Conservation (phyloP, 2,329 filamentous ascomycete genomes). For the Ramichloridium luteum region DNA sequence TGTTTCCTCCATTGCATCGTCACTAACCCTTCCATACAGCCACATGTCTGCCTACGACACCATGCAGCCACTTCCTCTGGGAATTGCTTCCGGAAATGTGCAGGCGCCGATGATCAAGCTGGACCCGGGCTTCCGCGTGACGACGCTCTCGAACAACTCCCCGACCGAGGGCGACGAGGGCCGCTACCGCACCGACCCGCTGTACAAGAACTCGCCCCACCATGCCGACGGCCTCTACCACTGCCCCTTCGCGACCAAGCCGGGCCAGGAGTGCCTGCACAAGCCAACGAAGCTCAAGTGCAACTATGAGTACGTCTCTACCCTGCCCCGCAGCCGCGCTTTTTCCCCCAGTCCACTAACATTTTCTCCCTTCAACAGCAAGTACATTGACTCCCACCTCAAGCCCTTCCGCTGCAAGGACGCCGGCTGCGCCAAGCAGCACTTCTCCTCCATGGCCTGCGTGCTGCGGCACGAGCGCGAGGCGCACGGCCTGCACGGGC, state of each 20-base stretch:
- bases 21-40: too few relatives aligned
- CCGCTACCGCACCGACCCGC: conserved; percentile 41
- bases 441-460: conserved; percentile 91
- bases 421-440: conserved; percentile 66
- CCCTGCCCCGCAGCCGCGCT: not conserved
- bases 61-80: too few relatives aligned
- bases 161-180: conserved; percentile 22
- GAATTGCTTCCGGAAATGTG: too few relatives aligned
- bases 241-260: conserved; percentile 65
- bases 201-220: conserved; percentile 56
- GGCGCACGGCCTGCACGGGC: conserved; percentile 88
- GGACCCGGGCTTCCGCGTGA: too few relatives aligned
- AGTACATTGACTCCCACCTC: conserved; percentile 91
- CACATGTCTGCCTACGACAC: too few relatives aligned
- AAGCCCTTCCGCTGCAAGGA: conserved; percentile 95
- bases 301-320: conserved; percentile 81
- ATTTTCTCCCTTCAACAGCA: conserved; percentile 45
- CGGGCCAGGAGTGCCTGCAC: conserved; percentile 60
- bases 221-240: conserved; percentile 80
- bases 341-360: conserved; percentile 11
- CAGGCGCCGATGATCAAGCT: too few relatives aligned
- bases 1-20: too few relatives aligned
- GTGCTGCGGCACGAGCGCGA: conserved; percentile 90
- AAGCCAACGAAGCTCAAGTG: conserved; percentile 94
- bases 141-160: too few relatives aligned